A percentile compares a stretch with the other conserved stretches of the same genome.
phyloP scores from a whole-genome alignment of 768 basidiomycete species.

The Candolleomyces aberdarensis region DNA sequence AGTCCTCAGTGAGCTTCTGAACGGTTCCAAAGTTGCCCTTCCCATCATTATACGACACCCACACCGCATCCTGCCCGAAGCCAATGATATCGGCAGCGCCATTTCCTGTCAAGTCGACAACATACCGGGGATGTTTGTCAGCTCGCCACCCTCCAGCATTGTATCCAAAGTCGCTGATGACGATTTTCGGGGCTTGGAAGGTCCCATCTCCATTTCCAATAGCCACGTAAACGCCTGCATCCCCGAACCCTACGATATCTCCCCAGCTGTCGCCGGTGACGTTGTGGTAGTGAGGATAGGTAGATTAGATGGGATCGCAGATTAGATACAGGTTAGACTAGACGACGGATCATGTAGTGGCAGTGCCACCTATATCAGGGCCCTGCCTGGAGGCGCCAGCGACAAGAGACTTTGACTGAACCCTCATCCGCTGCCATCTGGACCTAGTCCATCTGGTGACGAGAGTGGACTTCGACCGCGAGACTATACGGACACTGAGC shows the following conservation, averaged over 20 bases:
- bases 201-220: neutral
- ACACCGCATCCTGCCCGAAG: neutral
- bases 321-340: too few relatives aligned
- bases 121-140: neutral
- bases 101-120: neutral
- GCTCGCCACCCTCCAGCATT: neutral
- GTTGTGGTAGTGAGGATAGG: too few relatives aligned
- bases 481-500: too few relatives aligned
- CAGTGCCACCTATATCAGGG: too few relatives aligned
- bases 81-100: conserved; percentile 4
- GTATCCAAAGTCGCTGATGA: neutral
- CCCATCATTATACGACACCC: conserved; percentile 7
- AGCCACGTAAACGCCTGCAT: conserved; percentile 1
- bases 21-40: neutral
- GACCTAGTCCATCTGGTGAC: too few relatives aligned
- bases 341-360: too few relatives aligned
- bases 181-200: neutral
- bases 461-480: too few relatives aligned
- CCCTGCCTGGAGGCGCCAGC: too few relatives aligned
- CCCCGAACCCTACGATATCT: conserved; percentile 2
- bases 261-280: neutral
- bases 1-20: neutral
- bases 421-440: too few relatives aligned
- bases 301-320: too few relatives aligned
- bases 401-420: too few relatives aligned